Percentiles rank a stretch among this genome's conserved stretches.
phyloP scores from a whole-genome alignment of 1,284 basidiomycete species.

The Irpex sp. region DNA sequence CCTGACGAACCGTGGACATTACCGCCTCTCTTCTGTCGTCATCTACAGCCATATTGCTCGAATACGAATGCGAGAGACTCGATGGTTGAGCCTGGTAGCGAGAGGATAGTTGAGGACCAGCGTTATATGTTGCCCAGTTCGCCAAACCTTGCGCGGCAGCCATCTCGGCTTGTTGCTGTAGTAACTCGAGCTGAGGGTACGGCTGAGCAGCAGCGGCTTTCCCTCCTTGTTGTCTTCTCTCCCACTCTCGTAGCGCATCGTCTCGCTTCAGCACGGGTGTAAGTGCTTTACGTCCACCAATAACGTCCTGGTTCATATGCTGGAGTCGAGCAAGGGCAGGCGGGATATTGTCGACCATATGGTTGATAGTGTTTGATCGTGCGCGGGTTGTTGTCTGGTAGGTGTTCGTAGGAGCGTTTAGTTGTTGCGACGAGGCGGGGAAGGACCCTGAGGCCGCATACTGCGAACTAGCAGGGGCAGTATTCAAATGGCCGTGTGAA shows the following conservation, averaged over 20 bases:
- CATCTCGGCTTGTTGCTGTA: constrained; percentile 91
- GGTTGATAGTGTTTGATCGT: constrained; percentile 86
- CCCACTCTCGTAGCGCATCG: constrained; percentile 89
- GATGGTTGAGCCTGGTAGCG: constrained; percentile 62
- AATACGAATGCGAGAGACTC: constrained; percentile 69
- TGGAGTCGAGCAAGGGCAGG: constrained; percentile 87
- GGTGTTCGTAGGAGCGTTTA: constrained; percentile 57
- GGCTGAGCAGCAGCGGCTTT: constrained; percentile 63
- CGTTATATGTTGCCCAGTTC: constrained; percentile 38
- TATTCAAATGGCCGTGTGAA: constrained; percentile 45
- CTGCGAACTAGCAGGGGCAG: constrained; percentile 36
- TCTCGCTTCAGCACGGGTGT: constrained; percentile 89
- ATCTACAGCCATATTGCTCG: constrained; percentile 49
- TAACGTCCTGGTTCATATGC: constrained; percentile 86
- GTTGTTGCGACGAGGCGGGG: constrained; percentile 26
- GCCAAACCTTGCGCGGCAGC: constrained; percentile 58
- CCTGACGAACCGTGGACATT: constrained; percentile 70
- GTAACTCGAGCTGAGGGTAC: constrained; percentile 84
- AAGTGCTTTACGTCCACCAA: constrained; percentile 75
- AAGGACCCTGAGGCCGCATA: constrained; percentile 34
- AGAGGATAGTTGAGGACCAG: constrained; percentile 24
- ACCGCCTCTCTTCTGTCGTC: constrained; percentile 67
- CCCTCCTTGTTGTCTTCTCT: constrained; percentile 65
- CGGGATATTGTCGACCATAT: constrained; percentile 88
- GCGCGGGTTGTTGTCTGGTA: constrained; percentile 68